Base-by-base conservation (phyloP, 495 filamentous ascomycete species). In the Neurospora sp. region DNA sequence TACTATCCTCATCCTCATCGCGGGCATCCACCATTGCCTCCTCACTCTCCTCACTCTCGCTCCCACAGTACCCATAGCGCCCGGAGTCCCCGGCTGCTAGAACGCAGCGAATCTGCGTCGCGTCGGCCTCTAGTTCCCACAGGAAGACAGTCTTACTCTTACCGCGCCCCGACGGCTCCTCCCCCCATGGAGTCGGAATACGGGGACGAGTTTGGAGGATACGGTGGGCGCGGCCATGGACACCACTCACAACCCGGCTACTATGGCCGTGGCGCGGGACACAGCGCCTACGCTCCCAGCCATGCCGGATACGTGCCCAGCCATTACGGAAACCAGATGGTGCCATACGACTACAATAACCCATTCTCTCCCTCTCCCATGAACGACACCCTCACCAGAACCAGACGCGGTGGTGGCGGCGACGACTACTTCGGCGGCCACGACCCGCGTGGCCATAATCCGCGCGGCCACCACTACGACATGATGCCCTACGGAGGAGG, bases 141-240 rank as follows among this genome's bases (percentile, higher is more conserved):
- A 72, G 83, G 79, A 44, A 83, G 79, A 69, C 81, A 78, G 73
- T 72, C 79, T 14, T 83, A 76, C 73, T 77, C 70, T 40, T 84
- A 79, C 75, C 80, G 79, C 27, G 73, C 75, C 69, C 82, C 78
- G 72, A 75, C 78, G 69, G 42, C 78, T 72, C 80, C 81, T 71
- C 77, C 83, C 75, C 82, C 83, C 74, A 85, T 84, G 82, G 87
- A 83, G 76, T 78, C 83, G 76, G 85, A 87, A 76, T 82, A 81
- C 38, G 81, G 77, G 37, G 81, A 84, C 53, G 84, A 87, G 0
- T 82, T 81, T 75, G 74, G 74, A 40, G 72, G 76, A 48, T 68
- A 70, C 4, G 83, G 81, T 74, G 77, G 76, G 72, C 76, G 80
- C 69, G 74, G 82, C 40, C 78, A 76, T 48, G 72, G 71, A 40